phyloP scores from a whole-genome alignment of 306 rosid species.

The Trifolium subterraneum region DNA sequence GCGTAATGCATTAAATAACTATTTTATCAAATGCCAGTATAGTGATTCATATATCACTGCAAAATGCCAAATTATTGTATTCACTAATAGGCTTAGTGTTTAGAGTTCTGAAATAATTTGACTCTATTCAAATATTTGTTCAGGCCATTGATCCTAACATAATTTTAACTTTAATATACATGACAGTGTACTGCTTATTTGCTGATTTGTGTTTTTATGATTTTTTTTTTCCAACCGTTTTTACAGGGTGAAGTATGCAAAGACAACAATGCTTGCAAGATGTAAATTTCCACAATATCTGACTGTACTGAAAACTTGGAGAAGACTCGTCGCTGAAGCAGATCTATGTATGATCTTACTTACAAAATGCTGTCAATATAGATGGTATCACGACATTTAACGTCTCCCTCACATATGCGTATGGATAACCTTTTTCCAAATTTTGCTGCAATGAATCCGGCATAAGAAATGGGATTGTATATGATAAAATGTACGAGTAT shows the following conservation, averaged over 20 bases:
- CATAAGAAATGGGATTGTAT: constrained; percentile 26
- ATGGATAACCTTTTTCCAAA: constrained; percentile 3
- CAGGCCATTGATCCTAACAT: background rate
- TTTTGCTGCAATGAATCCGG: constrained; percentile 6
- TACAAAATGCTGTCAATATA: constrained; percentile 26
- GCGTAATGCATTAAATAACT: background rate
- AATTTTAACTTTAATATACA: constrained; percentile 26
- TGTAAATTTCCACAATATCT: constrained; percentile 45
- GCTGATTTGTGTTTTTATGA: background rate
- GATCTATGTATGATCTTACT: constrained; percentile 17
- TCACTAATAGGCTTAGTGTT: constrained; percentile 8
- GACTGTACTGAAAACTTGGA: constrained; percentile 19
- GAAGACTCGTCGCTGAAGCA: constrained; percentile 29
- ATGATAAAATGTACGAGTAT: background rate
- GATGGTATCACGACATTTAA: constrained; percentile 13
- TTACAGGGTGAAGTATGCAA: constrained; percentile 72
- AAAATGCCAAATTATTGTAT: constrained; percentile 22
- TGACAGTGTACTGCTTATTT: background rate
- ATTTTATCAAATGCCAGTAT: background rate
- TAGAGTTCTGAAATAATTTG: constrained; percentile 34
- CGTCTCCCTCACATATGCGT: constrained; percentile 8
- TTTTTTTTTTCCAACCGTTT: too few species aligned
- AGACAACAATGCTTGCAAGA: constrained; percentile 66
- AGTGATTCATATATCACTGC: background rate
- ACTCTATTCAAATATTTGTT: constrained; percentile 11